These are phyloP conservation scores for Nematodospora valgi DNA, from an alignment of 805 yeast genomes.

Conservation along the genomic window DNA sequence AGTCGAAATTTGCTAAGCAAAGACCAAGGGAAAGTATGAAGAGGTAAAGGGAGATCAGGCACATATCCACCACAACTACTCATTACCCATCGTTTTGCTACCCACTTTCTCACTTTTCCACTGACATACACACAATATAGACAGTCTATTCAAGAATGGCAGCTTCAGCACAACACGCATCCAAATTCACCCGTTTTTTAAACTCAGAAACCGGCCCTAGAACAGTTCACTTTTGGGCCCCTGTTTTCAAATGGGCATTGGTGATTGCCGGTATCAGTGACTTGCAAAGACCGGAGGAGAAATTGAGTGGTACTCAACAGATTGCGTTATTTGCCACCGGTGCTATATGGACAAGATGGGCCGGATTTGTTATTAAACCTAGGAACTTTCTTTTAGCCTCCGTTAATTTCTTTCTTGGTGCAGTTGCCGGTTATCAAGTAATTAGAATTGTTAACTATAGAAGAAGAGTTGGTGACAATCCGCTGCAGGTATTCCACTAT, in stretches of 20 bases:
- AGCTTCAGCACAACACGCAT: slow-evolving; percentile 31
- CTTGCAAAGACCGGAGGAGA: slow-evolving; percentile 85
- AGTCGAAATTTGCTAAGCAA: too few species aligned
- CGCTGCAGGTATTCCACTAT: slow-evolving; percentile 54
- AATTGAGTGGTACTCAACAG: slow-evolving; percentile 86
- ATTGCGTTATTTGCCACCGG: slow-evolving; percentile 88
- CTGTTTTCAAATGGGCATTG: slow-evolving; percentile 69
- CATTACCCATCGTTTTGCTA: too few species aligned
- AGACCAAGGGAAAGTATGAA: too few species aligned
- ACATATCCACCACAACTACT: too few species aligned
- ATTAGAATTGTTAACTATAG: slow-evolving; percentile 70
- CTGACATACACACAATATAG: too few species aligned
- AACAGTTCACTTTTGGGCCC: slow-evolving; percentile 97
- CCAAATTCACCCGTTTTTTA: slow-evolving; percentile 66
- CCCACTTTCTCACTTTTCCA: too few species aligned
- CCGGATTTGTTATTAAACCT: slow-evolving; percentile 82
- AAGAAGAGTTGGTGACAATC: slow-evolving; percentile 56
- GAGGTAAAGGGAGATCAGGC: too few species aligned
- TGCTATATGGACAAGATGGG: slow-evolving; percentile 97
- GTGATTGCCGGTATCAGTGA: slow-evolving; percentile 92
- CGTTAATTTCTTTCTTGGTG: slow-evolving; percentile 89
- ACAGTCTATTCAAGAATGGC: too few species aligned
- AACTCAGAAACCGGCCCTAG: slow-evolving; percentile 91
- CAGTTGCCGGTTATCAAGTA: slow-evolving; percentile 85
- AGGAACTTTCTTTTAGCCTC: slow-evolving; percentile 83